phyloP scores from a whole-genome alignment of 345 rosid genomes.

The Crucihimalaya himalaica region DNA sequence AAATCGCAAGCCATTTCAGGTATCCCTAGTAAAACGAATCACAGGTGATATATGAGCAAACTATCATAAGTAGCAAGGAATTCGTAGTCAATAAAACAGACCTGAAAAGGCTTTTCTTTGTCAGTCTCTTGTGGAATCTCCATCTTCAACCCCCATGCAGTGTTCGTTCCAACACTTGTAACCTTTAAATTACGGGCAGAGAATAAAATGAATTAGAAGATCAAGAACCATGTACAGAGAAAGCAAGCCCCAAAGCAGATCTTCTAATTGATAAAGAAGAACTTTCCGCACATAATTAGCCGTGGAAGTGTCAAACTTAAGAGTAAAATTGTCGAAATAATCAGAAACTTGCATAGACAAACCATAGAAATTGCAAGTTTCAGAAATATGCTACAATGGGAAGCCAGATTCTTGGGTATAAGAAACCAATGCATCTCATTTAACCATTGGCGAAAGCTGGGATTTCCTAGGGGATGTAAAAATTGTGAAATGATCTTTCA shows the following conservation, averaged over 20 bases:
- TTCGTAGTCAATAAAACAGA: slow-evolving; percentile 31
- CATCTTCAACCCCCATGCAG: slow-evolving; percentile 85
- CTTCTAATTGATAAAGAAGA: background rate
- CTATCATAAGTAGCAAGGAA: slow-evolving; percentile 10
- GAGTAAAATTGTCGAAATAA: background rate
- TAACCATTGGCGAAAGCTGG: background rate
- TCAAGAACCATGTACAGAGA: background rate
- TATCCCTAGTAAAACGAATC: slow-evolving; percentile 53
- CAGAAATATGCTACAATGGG: background rate
- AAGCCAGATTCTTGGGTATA: background rate
- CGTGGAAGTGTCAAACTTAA: too few relatives aligned
- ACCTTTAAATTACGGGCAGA: slow-evolving; percentile 50
- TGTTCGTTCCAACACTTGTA: slow-evolving; percentile 92
- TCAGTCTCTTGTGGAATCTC: slow-evolving; percentile 72
- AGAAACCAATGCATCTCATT: background rate
- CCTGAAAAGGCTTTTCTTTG: slow-evolving; percentile 95
- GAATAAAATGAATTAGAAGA: background rate
- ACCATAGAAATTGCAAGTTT: background rate
- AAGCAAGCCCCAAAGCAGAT: background rate
- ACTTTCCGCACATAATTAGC: too few relatives aligned
- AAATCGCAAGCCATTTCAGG: slow-evolving; percentile 68
- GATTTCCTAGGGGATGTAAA: background rate
- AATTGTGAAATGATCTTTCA: background rate
- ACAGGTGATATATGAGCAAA: slow-evolving; percentile 17
- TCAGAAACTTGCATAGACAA: background rate